phyloP scores from a whole-genome alignment of 1,284 basidiomycete genomes.

The Ceratobasidium sp. region DNA sequence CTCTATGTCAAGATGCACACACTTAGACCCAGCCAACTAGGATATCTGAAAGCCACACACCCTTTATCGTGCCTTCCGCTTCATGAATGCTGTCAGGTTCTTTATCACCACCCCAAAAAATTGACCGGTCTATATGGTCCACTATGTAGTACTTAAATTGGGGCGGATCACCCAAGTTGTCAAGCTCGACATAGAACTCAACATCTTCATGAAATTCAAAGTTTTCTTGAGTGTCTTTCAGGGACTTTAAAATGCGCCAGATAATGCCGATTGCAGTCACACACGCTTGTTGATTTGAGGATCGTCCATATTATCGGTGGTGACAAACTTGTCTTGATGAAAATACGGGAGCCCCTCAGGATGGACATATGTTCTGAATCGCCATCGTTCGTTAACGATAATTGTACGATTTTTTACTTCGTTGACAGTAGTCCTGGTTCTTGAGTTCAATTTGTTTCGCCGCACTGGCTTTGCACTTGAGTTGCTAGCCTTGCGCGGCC shows the following conservation, averaged over 20 bases:
- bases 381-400: not conserved
- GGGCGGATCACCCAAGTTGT: not conserved
- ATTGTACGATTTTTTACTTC: not conserved
- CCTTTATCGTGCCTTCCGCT: not conserved
- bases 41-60: not conserved
- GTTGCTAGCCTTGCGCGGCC: not conserved
- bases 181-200: constrained; percentile 26
- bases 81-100: constrained; percentile 6
- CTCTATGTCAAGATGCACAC: not conserved
- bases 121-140: constrained; percentile 15
- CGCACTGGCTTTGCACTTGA: no score
- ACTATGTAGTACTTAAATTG: constrained; percentile 39
- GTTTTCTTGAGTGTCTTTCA: not conserved
- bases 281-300: not conserved
- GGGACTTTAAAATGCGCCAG: not conserved
- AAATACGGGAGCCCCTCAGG: constrained; percentile 31
- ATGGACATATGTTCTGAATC: not conserved
- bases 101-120: constrained; percentile 34
- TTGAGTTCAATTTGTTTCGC: no score
- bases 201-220: not conserved
- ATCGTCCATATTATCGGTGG: constrained; percentile 21
- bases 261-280: not conserved
- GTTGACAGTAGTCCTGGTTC: not conserved
- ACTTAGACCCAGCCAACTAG: not conserved
- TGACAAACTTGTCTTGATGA: constrained; percentile 16